phyloP scores from a whole-genome alignment of 495 filamentous ascomycete species.

The Neurospora sp. region DNA sequence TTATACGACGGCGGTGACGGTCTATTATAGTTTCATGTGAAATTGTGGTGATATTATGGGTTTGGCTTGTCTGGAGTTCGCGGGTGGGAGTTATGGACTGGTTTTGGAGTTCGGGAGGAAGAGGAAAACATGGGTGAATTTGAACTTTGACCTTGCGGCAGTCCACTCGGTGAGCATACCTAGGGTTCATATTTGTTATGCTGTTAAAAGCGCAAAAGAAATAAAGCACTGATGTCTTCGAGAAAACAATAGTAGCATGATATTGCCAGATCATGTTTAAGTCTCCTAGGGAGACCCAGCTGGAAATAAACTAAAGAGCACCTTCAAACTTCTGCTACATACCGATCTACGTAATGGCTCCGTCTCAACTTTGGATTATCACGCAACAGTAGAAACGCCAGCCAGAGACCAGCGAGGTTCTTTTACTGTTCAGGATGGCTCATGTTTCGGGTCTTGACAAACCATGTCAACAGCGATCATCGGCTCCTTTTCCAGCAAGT shows the following conservation, averaged over 20 bases:
- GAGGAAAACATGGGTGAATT: neutral
- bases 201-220: neutral
- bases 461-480: too few species aligned
- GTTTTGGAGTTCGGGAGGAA: neutral
- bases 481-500: too few species aligned
- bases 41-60: neutral
- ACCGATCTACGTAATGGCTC: neutral
- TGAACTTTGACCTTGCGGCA: neutral
- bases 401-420: too few species aligned
- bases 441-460: too few species aligned
- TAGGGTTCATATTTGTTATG: neutral
- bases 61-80: neutral
- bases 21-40: conserved; percentile 32
- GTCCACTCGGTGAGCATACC: neutral
- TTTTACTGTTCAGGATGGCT: too few species aligned
- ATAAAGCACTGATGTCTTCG: neutral
- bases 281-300: neutral
- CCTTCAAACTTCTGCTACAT: neutral
- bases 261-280: neutral
- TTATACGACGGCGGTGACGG: conserved; percentile 50
- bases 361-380: too few species aligned
- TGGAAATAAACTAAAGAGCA: neutral
- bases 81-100: neutral
- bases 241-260: neutral
- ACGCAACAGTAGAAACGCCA: too few species aligned